Evolutionary conservation across 2,329 filamentous ascomycete genomes (phyloP).

Genomic region (Rosellinia necatrix): DNA sequence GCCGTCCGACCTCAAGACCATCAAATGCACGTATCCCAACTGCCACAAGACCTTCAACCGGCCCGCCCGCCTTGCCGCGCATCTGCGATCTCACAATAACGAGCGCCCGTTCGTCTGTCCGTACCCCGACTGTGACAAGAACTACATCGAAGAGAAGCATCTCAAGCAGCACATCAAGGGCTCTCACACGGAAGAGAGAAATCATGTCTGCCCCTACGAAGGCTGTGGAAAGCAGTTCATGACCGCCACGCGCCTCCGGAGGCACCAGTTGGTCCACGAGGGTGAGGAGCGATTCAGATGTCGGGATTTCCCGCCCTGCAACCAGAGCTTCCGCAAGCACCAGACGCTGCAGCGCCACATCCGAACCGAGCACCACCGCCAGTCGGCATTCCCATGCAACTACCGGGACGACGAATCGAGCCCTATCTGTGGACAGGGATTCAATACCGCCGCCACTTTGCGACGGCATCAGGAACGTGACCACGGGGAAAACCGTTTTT

Average conservation of each 20-base stretch:
- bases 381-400: constrained; percentile 73
- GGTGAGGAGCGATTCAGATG: constrained; percentile 78
- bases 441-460: constrained; percentile 73
- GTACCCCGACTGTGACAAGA: constrained; percentile 74
- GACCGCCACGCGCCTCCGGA: constrained; percentile 75
- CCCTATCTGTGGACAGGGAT: constrained; percentile 65
- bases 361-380: constrained; percentile 72
- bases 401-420: constrained; percentile 43
- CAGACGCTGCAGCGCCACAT: constrained; percentile 85
- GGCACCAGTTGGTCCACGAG: constrained; percentile 79
- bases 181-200: constrained; percentile 72
- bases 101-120: constrained; percentile 79
- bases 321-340: constrained; percentile 82
- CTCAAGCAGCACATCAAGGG: constrained; percentile 84
- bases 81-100: constrained; percentile 83
- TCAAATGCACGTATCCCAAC: constrained; percentile 72
- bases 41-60: constrained; percentile 89
- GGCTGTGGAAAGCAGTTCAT: constrained; percentile 81
- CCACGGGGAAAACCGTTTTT: constrained; percentile 73
- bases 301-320: constrained; percentile 70
- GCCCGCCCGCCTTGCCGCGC: constrained; percentile 77
- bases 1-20: constrained; percentile 76
- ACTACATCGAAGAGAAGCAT: constrained; percentile 85
- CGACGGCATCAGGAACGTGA: constrained; percentile 71
- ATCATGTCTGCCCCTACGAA: constrained; percentile 71